Evolutionary conservation across 1,139 yeast genomes (phyloP).

Genomic region (Hansenula sp.): DNA sequence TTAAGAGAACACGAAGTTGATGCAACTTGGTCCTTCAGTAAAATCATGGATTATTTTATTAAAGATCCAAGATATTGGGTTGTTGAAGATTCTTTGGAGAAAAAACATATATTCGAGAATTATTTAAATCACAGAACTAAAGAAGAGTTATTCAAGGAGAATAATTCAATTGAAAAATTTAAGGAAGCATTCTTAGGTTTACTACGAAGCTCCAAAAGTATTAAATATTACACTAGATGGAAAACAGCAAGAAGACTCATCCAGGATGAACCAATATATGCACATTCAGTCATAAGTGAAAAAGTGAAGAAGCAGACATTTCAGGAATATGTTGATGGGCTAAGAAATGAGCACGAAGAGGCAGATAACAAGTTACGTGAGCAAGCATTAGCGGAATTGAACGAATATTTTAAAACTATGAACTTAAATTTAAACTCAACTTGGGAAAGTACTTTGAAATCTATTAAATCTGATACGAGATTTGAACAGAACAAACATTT

Average conservation of each 20-base stretch:
- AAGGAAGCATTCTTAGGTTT: slow-evolving; percentile 48
- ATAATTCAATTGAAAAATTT: slow-evolving; percentile 50
- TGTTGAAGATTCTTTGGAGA: slow-evolving; percentile 47
- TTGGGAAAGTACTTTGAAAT: slow-evolving; percentile 34
- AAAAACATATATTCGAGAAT: slow-evolving; percentile 63
- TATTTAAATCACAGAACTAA: slow-evolving; percentile 52
- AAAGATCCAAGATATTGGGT: slow-evolving; percentile 67
- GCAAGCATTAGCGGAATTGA: slow-evolving; percentile 50
- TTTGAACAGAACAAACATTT: slow-evolving; percentile 59
- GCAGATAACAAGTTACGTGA: slow-evolving; percentile 28
- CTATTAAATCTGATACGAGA: slow-evolving; percentile 43
- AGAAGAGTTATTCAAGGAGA: slow-evolving; percentile 49
- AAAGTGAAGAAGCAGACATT: slow-evolving; percentile 49
- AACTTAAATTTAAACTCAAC: slow-evolving; percentile 17
- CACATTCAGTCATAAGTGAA: slow-evolving; percentile 58
- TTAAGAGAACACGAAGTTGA: slow-evolving; percentile 54
- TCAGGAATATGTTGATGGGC: slow-evolving; percentile 39
- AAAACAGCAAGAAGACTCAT: slow-evolving; percentile 45
- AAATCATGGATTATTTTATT: slow-evolving; percentile 54
- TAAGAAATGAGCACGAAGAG: slow-evolving; percentile 37
- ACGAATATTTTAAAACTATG: slow-evolving; percentile 36
- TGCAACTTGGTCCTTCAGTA: slow-evolving; percentile 72
- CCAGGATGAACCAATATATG: slow-evolving; percentile 62
- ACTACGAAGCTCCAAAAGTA: slow-evolving; percentile 32
- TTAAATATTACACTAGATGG: slow-evolving; percentile 69